A percentile compares a stretch with the other conserved stretches of the same genome.
These are phyloP conservation scores for Kodamaea anthophila DNA, from an alignment of 1,139 yeast genomes.

Conservation along the genomic window DNA sequence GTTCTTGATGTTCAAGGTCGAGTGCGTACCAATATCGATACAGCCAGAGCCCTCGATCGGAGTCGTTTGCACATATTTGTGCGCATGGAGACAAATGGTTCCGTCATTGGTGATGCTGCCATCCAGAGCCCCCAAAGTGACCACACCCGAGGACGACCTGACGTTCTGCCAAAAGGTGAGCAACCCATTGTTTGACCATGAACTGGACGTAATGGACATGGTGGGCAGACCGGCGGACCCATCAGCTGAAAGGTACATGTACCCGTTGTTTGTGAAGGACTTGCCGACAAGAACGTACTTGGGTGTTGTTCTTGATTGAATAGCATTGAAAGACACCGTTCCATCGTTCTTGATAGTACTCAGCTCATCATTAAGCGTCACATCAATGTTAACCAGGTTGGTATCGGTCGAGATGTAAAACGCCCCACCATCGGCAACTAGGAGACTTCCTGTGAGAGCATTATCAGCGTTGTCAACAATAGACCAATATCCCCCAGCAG, in stretches of 20 bases:
- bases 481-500: too few species aligned
- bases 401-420: constrained; percentile 15
- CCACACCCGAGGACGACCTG: constrained; percentile 13
- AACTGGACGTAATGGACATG: neutral
- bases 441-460: constrained; percentile 18
- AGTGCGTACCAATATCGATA: constrained; percentile 8
- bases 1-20: constrained; percentile 8
- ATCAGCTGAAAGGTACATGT: constrained; percentile 22
- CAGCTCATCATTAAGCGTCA: constrained; percentile 5
- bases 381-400: constrained; percentile 4
- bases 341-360: constrained; percentile 10
- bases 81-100: constrained; percentile 11
- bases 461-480: constrained; percentile 23
- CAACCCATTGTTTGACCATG: constrained; percentile 14
- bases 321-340: constrained; percentile 10
- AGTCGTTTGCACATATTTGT: constrained; percentile 9
- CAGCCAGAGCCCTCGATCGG: constrained; percentile 13
- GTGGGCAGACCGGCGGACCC: constrained; percentile 9
- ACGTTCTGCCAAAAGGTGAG: constrained; percentile 17
- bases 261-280: constrained; percentile 23
- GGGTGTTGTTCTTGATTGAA: constrained; percentile 11
- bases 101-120: constrained; percentile 14
- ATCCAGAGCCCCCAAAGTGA: constrained; percentile 16
- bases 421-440: constrained; percentile 20
- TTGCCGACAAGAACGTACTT: constrained; percentile 14